Base-by-base conservation (phyloP, 2,329 filamentous ascomycete species). In the Penicillium sp. region DNA sequence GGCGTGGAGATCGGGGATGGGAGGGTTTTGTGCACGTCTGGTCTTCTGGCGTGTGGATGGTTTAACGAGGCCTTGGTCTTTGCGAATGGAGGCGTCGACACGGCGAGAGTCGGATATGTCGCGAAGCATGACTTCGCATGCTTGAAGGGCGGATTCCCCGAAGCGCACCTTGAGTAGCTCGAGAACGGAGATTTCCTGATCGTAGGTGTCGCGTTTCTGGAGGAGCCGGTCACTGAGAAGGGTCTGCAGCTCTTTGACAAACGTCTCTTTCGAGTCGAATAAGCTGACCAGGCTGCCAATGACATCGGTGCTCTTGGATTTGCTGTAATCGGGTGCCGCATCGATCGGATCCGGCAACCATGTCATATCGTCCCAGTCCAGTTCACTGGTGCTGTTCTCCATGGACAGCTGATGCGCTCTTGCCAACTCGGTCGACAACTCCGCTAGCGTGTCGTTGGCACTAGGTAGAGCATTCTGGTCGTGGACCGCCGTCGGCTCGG, bases 61-160 rank as follows among this genome's bases (percentile, higher is more conserved):
- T 37, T 51, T 57, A 34, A 60, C 48, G 2, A 76, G 60, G 6
- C 68, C 64, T 61, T 76, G 71, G 35, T 73, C 73, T 48, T 76
- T 77, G 37, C 82, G 75, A 40, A 95, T 82, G 9, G 78, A 73
- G 6, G 76, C 72, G 63, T 96, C 87, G 50, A 94, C 81, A 37
- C 81, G 79, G 51, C 79, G 78, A 1, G 90, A 95, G 62, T 96
- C 90, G 55, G 86, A 80, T 33, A 97, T 86, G 65, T 98, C 93
- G 54, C 86, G 88, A 48, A 98, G 80, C 93, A 98, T 98, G 60
- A 98, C 93, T 64, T 98, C 91, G 67, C 90, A 96, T 42, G 88
- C 87, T 65, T 97, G 93, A 39, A 98, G 74, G 12, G 88, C 83
- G 27, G 80, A 78, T 56, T 96, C 89, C 25, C 91, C 91, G 48